Base-by-base conservation (phyloP, 345 rosid genomes). In the Salix viminalis region DNA sequence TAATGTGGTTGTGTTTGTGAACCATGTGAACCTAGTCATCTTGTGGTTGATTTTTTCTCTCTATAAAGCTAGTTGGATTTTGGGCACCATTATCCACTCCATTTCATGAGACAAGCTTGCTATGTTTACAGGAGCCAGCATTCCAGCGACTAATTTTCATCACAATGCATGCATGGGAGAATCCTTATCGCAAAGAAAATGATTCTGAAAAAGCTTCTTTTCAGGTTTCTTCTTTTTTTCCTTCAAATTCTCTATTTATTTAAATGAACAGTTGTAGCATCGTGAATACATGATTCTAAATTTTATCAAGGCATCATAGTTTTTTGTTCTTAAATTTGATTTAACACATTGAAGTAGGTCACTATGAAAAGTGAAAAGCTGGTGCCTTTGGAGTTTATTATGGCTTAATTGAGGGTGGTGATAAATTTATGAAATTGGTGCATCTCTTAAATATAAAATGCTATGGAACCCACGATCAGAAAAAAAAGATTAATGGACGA, bases 141-240 rank as follows among this genome's bases (percentile, higher is more conserved):
- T 93, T 96, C 79, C 97, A 93, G 88, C 88, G 90, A 78, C 84
- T 93, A 80, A 83, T 93, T 74, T 96, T 93, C 84, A 89, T 96
- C 75, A 93, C 98, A 61, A 96, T 96, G 99, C 91, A 93, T 72
- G 99, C 97, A 26, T 96, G 97, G 98, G 90, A 84, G 61, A 91
- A 82, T 86, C 98, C 99, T 32, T 91, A 91, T 76, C 28, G 81
- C 67, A 86, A 82, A 76, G 90, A 70, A 79, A 79, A 79, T 79
- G 79, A 77, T 73, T 72, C 70, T 2, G 86, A 64, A 71, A 90
- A 87, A 74, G 85, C 88, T 73, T 88, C 86, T 66, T 88, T 90
- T 82, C 88, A 90, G 99, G 99, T 91, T 78, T 72, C 5, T 67
- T 42, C 67, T 61, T 36, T 91, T 78, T 72, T 7, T 39, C 32